phyloP scores from a whole-genome alignment of 257 asterid genomes.

The Lavandula angustifolia region DNA sequence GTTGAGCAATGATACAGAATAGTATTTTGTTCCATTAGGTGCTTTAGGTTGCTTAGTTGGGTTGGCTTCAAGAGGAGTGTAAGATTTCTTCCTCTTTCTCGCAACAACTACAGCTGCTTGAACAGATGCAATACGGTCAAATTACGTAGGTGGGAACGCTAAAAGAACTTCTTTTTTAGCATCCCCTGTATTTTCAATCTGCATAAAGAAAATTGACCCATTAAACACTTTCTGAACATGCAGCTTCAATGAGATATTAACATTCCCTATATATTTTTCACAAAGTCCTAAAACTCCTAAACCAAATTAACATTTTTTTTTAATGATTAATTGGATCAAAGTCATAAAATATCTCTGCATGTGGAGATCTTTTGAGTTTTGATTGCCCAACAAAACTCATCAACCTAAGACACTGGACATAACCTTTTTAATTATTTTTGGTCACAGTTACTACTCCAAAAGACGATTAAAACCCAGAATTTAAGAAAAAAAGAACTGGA shows the following conservation, averaged over 20 bases:
- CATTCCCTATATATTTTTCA: neutral
- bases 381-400: constrained; percentile 4
- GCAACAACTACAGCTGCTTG: constrained; percentile 73
- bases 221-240: constrained; percentile 20
- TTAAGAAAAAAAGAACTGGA: neutral
- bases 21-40: constrained; percentile 75
- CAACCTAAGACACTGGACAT: neutral
- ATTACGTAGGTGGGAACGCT: constrained; percentile 74
- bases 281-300: neutral
- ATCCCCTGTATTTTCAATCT: constrained; percentile 79
- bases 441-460: neutral
- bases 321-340: constrained; percentile 18
- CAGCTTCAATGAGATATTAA: constrained; percentile 16
- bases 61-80: constrained; percentile 64
- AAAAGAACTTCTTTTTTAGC: constrained; percentile 71
- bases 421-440: too few relatives aligned
- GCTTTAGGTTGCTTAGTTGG: constrained; percentile 57
- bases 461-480: neutral
- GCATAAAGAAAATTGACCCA: constrained; percentile 29
- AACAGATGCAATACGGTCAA: constrained; percentile 72
- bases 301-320: constrained; percentile 3
- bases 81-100: constrained; percentile 80
- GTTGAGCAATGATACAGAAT: constrained; percentile 56
- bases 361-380: neutral
- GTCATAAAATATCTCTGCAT: neutral